Evolutionary conservation across 2,329 filamentous ascomycete genomes (phyloP), one percentile per base, ranked within the genome.

Genomic region (Davidsoniella virescens): DNA sequence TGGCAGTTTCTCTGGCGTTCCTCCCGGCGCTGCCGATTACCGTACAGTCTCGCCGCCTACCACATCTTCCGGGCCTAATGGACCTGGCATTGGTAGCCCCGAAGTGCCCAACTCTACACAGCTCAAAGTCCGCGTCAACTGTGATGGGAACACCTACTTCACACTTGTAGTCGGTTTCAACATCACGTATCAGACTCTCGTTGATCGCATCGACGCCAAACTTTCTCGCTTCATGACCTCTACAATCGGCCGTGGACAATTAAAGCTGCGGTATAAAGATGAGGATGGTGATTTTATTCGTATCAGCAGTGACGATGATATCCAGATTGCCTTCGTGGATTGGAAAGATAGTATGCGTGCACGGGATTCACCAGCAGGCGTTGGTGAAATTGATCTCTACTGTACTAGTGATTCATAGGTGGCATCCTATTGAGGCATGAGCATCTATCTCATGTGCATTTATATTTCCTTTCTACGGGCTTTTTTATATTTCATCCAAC

Each of bases 81-180:
- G 20, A 3, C 23, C 29, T 9, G 56, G 63, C 2, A 56, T 65
- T 44, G 63, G 59, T 54, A 74, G 61, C 57, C 68, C 64, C 63
- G 60, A 87, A 20, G 59, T 75, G 58, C 70, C 67, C 20, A 63
- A 73, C 46, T 76, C 72, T 43, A 80, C 84, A 6, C 92, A 96
- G 61, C 74, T 98, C 47, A 96, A 95, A 67, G 88, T 95, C 47
- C 94, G 93, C 63, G 87, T 98, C 52, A 90, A 90, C 60, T 93
- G 86, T 61, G 86, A 92, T 53, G 69, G 65, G 43, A 83, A 84
- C 44, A 92, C 88, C 61, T 93, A 93, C 57, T 83, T 95, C 53
- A 95, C 90, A 1, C 73, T 98, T n/a, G 90, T 98, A 9, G 93
- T 94, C 40, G 84, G 87, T 29, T 93, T 87, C 65, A 94, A 93